Evolutionary conservation across 768 basidiomycete species (phyloP).

Genomic region (Daedaleopsis sinensis): DNA sequence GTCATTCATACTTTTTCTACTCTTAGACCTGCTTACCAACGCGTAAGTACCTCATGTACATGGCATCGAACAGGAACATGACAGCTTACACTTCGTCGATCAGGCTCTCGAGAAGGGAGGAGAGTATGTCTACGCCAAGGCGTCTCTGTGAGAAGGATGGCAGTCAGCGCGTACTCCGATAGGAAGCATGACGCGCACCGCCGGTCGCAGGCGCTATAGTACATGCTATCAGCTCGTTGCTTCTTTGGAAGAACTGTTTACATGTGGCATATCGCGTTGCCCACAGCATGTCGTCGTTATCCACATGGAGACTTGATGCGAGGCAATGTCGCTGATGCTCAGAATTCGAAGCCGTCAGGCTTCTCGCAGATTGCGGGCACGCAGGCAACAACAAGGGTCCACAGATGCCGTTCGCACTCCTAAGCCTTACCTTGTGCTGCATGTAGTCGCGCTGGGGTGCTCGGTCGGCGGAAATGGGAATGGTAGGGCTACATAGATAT

Average conservation of each 20-base stretch:
- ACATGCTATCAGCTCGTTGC: neutral
- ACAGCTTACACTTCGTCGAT: neutral
- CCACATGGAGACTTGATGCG: neutral
- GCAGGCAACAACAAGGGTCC: conserved; percentile 16
- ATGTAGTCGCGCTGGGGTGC: neutral
- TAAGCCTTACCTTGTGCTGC: neutral
- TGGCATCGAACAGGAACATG: neutral
- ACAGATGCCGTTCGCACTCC: conserved; percentile 9
- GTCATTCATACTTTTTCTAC: neutral
- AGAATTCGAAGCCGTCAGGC: neutral
- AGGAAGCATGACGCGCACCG: neutral
- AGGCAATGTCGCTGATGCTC: neutral
- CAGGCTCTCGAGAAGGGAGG: conserved; percentile 35
- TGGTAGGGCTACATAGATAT: conserved; percentile 5
- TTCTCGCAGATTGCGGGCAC: neutral
- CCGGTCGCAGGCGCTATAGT: neutral
- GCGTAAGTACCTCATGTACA: conserved; percentile 14
- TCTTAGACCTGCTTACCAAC: conserved; percentile 19
- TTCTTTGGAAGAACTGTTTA: neutral
- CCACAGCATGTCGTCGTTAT: neutral
- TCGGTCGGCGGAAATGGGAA: neutral
- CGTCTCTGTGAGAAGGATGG: neutral
- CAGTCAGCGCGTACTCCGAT: neutral
- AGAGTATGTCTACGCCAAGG: conserved; percentile 31
- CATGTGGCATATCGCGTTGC: neutral